Conservation (phyloP, 169 alveolate species). For the Babesia bigemina region DNA sequence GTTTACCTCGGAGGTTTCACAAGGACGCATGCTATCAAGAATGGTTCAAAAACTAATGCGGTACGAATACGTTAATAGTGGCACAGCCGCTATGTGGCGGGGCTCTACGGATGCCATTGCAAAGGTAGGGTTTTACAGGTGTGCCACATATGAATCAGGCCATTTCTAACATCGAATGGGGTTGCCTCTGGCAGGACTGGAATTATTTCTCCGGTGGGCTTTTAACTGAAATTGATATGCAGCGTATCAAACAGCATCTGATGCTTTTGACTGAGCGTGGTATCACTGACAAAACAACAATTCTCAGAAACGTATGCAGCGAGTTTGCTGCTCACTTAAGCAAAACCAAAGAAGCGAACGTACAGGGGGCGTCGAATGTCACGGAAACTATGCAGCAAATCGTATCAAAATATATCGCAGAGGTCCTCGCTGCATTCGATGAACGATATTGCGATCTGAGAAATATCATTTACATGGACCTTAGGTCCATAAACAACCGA, state of each 20-base stretch:
- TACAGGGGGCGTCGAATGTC: constrained; percentile 8
- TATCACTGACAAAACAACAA: neutral
- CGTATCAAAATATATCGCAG: neutral
- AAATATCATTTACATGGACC: constrained; percentile 21
- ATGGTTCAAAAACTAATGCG: constrained; percentile 42
- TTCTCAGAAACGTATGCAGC: constrained; percentile 7
- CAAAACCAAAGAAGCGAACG: neutral
- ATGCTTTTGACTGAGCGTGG: neutral
- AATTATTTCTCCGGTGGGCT: constrained; percentile 40
- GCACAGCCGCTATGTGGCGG: constrained; percentile 34
- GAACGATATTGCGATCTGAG: neutral
- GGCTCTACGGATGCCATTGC: constrained; percentile 18
- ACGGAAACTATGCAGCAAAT: neutral
- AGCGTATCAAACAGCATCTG: neutral
- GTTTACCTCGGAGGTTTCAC: constrained; percentile 26
- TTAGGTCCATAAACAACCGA: constrained; percentile 2
- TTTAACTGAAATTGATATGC: constrained; percentile 38
- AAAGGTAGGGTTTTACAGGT: constrained; percentile 14
- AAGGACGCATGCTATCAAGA: constrained; percentile 3
- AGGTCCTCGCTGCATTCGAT: constrained; percentile 11
- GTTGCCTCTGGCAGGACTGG: constrained; percentile 66
- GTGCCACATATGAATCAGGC: constrained; percentile 6
- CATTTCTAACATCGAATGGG: constrained; percentile 40
- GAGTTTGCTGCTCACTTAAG: neutral
- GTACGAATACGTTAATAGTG: constrained; percentile 25